These are phyloP conservation scores for Camptophora hylomeconis DNA, from an alignment of 2,329 filamentous ascomycete species.

Conservation along the genomic window DNA sequence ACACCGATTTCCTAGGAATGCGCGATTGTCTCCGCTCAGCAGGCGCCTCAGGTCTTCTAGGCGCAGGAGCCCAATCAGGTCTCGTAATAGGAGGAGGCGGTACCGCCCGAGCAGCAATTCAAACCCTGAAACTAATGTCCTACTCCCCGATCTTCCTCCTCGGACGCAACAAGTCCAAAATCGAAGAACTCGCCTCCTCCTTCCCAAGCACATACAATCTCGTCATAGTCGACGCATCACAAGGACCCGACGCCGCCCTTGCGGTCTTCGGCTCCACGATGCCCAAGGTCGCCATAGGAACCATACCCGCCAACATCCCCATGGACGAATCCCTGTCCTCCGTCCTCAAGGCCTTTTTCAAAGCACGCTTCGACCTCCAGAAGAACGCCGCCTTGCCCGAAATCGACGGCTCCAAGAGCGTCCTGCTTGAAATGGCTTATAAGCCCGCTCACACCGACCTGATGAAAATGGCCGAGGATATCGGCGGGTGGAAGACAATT, in stretches of 20 bases:
- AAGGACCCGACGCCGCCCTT: slow-evolving; percentile 33
- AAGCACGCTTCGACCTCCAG: slow-evolving; percentile 11
- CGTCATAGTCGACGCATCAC: slow-evolving; percentile 43
- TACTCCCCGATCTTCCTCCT: slow-evolving; percentile 79
- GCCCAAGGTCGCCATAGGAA: slow-evolving; percentile 68
- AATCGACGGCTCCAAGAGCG: slow-evolving; percentile 38
- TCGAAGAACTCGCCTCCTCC: slow-evolving; percentile 51
- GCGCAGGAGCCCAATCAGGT: slow-evolving; percentile 38
- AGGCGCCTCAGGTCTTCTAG: slow-evolving; percentile 40
- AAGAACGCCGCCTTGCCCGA: slow-evolving; percentile 22
- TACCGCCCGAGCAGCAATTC: slow-evolving; percentile 83
- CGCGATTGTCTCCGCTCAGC: slow-evolving; percentile 60
- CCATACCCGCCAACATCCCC: slow-evolving; percentile 76
- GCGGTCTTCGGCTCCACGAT: too few relatives aligned
- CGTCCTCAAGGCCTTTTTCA: slow-evolving; percentile 45
- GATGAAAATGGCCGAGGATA: slow-evolving; percentile 66
- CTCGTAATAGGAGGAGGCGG: slow-evolving; percentile 86
- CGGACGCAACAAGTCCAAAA: slow-evolving; percentile 60
- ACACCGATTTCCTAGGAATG: slow-evolving; percentile 96
- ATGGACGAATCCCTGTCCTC: slow-evolving; percentile 60
- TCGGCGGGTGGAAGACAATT: slow-evolving; percentile 62
- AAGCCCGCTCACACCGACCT: slow-evolving; percentile 71
- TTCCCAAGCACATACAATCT: slow-evolving; percentile 67
- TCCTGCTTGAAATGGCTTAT: slow-evolving; percentile 92
- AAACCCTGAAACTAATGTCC: slow-evolving; percentile 69